Evolutionary conservation across 2,329 filamentous ascomycete species (phyloP).

Genomic region (Coccinonectria pachysandricola): DNA sequence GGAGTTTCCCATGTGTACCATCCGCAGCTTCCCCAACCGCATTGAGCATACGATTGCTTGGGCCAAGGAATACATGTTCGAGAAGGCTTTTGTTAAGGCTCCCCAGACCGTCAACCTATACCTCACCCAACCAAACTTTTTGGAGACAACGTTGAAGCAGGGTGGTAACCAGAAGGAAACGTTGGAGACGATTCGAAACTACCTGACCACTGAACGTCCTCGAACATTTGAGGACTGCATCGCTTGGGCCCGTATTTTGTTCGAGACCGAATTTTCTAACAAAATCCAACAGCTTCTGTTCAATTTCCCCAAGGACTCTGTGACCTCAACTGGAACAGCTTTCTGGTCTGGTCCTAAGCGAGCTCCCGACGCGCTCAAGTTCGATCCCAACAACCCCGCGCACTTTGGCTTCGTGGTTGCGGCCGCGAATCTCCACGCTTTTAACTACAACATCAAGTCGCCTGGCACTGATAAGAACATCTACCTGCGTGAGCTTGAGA

Average conservation of each 20-base stretch:
- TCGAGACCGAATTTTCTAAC: constrained; percentile 96
- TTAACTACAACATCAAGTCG: constrained; percentile 96
- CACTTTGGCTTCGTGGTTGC: constrained; percentile 84
- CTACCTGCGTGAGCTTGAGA: constrained; percentile 72
- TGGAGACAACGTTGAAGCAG: constrained; percentile 79
- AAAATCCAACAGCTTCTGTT: constrained; percentile 89
- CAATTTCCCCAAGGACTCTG: constrained; percentile 94
- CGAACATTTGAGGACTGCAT: constrained; percentile 93
- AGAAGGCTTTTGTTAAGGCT: constrained; percentile 85
- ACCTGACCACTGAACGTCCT: constrained; percentile 83
- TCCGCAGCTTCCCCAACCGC: constrained; percentile 93
- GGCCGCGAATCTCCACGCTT: constrained; percentile 86
- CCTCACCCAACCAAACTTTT: constrained; percentile 80
- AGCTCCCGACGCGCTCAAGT: constrained; percentile 83
- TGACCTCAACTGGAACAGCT: constrained; percentile 74
- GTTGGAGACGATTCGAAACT: constrained; percentile 80
- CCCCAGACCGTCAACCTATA: constrained; percentile 93
- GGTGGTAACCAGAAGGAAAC: constrained; percentile 92
- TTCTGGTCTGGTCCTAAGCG: constrained; percentile 99
- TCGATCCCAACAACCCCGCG: constrained; percentile 72
- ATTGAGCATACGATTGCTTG: constrained; percentile 99
- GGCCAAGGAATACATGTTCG: constrained; percentile 85
- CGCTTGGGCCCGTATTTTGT: constrained; percentile 84
- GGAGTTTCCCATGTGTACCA: constrained; percentile 97
- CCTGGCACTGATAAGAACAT: constrained; percentile 57